Percentiles rank a stretch among this genome's conserved stretches.
Evolutionary conservation across 1,139 yeast species (phyloP).

Genomic region (Debaryomyces sp.): DNA sequence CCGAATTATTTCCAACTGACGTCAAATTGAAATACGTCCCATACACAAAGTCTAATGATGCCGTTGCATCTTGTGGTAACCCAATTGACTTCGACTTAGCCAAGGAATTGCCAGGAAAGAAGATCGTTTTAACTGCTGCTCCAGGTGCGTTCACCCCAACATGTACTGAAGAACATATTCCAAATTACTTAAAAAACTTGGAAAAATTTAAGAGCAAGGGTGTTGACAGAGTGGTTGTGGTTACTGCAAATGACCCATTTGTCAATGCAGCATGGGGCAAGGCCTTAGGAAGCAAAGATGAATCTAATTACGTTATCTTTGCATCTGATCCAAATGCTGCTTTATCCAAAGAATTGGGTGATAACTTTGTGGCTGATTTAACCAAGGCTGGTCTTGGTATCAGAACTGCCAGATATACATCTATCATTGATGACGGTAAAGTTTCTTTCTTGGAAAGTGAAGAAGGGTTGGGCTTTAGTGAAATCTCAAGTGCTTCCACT

Average conservation of each 20-base stretch:
- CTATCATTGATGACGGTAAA: conserved; percentile 63
- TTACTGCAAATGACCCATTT: conserved; percentile 83
- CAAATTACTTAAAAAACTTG: conserved; percentile 62
- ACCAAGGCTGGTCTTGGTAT: conserved; percentile 60
- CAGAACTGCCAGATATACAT: conserved; percentile 74
- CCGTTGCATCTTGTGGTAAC: conserved; percentile 52
- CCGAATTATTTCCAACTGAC: conserved; percentile 51
- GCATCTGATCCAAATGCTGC: conserved; percentile 72
- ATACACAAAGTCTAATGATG: conserved; percentile 45
- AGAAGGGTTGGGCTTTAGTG: conserved; percentile 58
- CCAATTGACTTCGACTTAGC: conserved; percentile 56
- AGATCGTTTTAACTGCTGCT: conserved; percentile 73
- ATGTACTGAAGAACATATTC: conserved; percentile 81
- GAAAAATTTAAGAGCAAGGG: conserved; percentile 64
- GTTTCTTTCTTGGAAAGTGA: conserved; percentile 71
- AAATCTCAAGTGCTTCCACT: conserved; percentile 59
- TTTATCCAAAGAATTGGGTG: conserved; percentile 66
- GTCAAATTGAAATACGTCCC: conserved; percentile 61
- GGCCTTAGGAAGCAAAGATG: conserved; percentile 56
- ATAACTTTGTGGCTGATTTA: conserved; percentile 49
- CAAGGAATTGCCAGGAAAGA: conserved; percentile 51
- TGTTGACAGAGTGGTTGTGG: conserved; percentile 68
- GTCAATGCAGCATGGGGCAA: conserved; percentile 84
- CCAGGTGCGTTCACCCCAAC: conserved; percentile 96
- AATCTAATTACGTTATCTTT: conserved; percentile 55